Base-by-base conservation (phyloP, 345 rosid species). In the Stellera chamaejasme region DNA sequence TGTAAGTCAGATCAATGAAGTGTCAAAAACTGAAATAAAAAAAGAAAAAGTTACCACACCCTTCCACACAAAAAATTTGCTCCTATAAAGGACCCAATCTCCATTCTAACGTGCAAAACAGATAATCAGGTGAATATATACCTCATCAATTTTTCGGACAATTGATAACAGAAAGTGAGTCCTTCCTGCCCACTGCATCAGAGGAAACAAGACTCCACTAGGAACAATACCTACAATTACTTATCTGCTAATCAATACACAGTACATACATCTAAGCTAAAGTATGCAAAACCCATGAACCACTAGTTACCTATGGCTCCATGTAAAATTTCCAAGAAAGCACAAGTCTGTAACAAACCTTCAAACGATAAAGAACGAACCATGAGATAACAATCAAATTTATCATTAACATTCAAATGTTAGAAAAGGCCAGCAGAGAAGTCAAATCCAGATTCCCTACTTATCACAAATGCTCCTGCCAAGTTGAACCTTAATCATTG, bases 151-250 rank as follows among this genome's bases (percentile, higher is more conserved):
- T 54, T 54, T 76, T 23, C 73, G 71, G 62, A 73, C 84, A 52
- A 83, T 66, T 41, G 79, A 79, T 45, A 83, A 51, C 9, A 88
- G 56, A 69, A 83, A 82, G 53, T 88, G 90, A 10, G 80, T 73
- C 75, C 90, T 80, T 73, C 96, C 95, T 59, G 72, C 69, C 93
- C 95, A 88, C 55, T 88, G 98, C 82, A 85, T 83, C 57, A 85
- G 23, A 19, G 96, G 95, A 45, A 88, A 81, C 76, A 83, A 45
- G 58, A 69, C 72, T 60, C 96, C 95, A 66, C 84, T 92, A 3
- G 98, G 85, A n/a, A 88, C 88, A 70, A 88, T 72, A 28, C 96
- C 95, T 88, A 59, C 5, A 23, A 66, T 3, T 5, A 10, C 43
- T 27, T 51, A n/a, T 26, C 45, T 10, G 8, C 55, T 43, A 32